Conservation (phyloP, 2,329 filamentous ascomycete species). For the Colletotrichum sp. region DNA sequence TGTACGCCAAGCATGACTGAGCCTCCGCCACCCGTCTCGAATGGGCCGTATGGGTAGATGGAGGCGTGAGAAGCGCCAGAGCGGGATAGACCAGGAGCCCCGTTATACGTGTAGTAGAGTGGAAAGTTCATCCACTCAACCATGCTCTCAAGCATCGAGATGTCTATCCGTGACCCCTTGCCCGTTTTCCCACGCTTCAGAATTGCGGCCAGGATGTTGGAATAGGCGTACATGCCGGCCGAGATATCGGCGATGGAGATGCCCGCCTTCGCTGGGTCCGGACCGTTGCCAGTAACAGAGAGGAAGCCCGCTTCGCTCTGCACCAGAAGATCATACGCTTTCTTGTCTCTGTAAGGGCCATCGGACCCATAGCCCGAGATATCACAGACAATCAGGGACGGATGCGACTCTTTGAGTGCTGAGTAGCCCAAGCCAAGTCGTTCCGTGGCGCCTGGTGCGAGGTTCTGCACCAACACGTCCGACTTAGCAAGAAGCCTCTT, state of each 20-base stretch:
- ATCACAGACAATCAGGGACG: constrained; percentile 56
- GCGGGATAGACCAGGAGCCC: constrained; percentile 44
- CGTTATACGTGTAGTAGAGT: constrained; percentile 57
- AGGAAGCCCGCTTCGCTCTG: constrained; percentile 60
- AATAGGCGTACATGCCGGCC: constrained; percentile 57
- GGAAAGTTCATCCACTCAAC: constrained; percentile 65
- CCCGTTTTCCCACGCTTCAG: constrained; percentile 54
- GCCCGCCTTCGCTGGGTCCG: constrained; percentile 53
- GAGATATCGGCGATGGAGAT: constrained; percentile 61
- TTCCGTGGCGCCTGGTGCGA: constrained; percentile 53
- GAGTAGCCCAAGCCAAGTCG: constrained; percentile 54
- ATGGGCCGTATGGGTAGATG: constrained; percentile 63
- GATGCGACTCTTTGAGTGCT: constrained; percentile 43
- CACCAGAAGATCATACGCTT: constrained; percentile 60
- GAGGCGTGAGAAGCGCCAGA: constrained; percentile 58
- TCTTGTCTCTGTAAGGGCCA: constrained; percentile 58
- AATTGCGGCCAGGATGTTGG: constrained; percentile 54
- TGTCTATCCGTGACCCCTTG: constrained; percentile 53
- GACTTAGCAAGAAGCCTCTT: constrained; percentile 46
- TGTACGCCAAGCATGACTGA: constrained; percentile 63
- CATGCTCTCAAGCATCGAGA: constrained; percentile 65
- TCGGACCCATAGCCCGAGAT: constrained; percentile 58
- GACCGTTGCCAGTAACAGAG: constrained; percentile 51
- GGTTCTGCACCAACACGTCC: constrained; percentile 59
- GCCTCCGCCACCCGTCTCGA: constrained; percentile 50